Percentiles rank a stretch among this genome's conserved stretches.
Evolutionary conservation across 1,284 basidiomycete genomes (phyloP).

Genomic region (Amylostereum chailletii): DNA sequence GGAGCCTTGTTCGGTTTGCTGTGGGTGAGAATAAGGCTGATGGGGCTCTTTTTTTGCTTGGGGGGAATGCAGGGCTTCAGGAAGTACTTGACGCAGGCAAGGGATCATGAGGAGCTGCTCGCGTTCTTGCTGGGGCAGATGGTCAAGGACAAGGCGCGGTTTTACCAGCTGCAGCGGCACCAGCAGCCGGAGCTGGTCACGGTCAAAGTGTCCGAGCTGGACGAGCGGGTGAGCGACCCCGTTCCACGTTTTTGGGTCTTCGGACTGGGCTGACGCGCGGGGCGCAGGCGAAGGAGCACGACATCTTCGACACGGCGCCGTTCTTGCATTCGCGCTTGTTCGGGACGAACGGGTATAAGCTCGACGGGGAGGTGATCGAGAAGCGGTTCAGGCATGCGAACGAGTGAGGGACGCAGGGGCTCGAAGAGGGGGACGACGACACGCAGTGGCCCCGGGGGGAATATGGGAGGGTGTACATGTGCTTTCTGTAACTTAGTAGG

Average conservation of each 20-base stretch:
- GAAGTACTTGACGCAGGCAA: slow-evolving; percentile 92
- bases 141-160: slow-evolving; percentile 90
- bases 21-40: neutral
- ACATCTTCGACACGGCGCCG: slow-evolving; percentile 84
- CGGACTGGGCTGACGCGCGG: slow-evolving; percentile 4
- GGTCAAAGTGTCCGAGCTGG: slow-evolving; percentile 73
- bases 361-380: slow-evolving; percentile 56
- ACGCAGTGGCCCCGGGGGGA: too few species aligned
- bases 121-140: slow-evolving; percentile 92
- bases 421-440: too few species aligned
- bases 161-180: slow-evolving; percentile 69
- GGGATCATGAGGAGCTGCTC: slow-evolving; percentile 92
- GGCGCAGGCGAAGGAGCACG: slow-evolving; percentile 84
- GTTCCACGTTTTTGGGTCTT: slow-evolving; percentile 18
- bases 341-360: slow-evolving; percentile 81
- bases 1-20: neutral
- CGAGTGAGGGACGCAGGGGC: neutral
- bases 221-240: slow-evolving; percentile 50
- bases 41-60: slow-evolving; percentile 5
- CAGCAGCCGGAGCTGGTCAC: slow-evolving; percentile 70
- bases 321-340: slow-evolving; percentile 87
- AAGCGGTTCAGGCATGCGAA: slow-evolving; percentile 47
- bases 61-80: slow-evolving; percentile 61
- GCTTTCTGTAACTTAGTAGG: too few species aligned
- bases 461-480: too few species aligned